Evolutionary conservation across 2,329 filamentous ascomycete genomes (phyloP), one percentile per base, ranked within the genome.

Genomic region (Periconia sp.): DNA sequence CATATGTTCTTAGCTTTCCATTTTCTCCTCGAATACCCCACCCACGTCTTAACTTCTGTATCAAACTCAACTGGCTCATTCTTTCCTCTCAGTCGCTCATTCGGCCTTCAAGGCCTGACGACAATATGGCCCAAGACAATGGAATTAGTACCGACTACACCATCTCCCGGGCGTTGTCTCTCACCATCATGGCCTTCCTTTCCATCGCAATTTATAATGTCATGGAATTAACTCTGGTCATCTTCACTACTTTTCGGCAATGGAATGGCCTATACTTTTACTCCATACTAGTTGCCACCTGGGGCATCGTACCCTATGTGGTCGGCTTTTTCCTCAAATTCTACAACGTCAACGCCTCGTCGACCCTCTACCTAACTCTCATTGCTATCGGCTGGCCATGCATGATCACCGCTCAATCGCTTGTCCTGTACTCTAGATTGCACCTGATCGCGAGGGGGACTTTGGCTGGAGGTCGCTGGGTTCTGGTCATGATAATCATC

Each of bases 351-450:
- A 44, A 10, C 19, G 9, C 16, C 5, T 21, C 26, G 5, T 21
- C 16, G 4, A 65, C 68, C 2, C 65, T 73, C 3, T 71, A 69
- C 8, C 50, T 76, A 3, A 56, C 78, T 10, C 73, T 70, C 8
- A 47, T 83, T 44, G 80, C 18, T 12, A 31, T 46, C 12, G 42
- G 78, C 9, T 78, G 81, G 76, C 76, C 76, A 59, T 54, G 65
- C 2, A 82, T 85, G 79, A 78, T 85, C 0, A 83, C 81, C 0
- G 82, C 81, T 0, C 80, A 83, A 55, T 75, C 75, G 1, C 47
- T 84, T n/a, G 82, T 85, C 1, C 69, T 85, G 0, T 85, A 81
- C 65, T 84, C 81, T 2, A 73, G 82, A 4, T 41, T 59, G 1
- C 50, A 57, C 19, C 50, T 59, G 21, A 43, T 59, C 24, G 40